These are phyloP conservation scores for Tylopilus felleus DNA, from an alignment of 768 basidiomycete genomes.

Conservation along the genomic window DNA sequence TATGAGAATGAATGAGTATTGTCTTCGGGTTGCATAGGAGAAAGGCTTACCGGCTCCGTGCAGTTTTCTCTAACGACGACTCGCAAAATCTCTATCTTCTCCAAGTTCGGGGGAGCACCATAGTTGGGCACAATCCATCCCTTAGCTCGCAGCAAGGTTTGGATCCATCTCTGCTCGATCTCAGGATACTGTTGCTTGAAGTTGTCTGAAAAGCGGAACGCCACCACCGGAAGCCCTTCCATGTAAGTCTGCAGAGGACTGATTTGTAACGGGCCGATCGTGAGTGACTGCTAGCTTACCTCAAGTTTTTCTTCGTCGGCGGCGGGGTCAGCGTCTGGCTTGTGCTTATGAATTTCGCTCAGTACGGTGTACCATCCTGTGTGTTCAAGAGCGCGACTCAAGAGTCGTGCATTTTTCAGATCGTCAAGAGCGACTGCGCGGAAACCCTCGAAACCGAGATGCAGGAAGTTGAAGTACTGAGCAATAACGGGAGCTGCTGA, in stretches of 20 bases:
- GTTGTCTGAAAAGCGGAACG: constrained; percentile 53
- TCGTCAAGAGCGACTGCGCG: constrained; percentile 45
- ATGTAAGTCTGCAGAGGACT: constrained; percentile 36
- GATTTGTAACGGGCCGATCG: neutral
- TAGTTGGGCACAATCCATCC: constrained; percentile 64
- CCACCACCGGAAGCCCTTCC: constrained; percentile 51
- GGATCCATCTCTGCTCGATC: constrained; percentile 58
- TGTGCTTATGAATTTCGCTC: constrained; percentile 52
- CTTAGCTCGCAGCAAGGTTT: constrained; percentile 44
- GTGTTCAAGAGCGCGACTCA: constrained; percentile 59
- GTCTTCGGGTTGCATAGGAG: constrained; percentile 21
- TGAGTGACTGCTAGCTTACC: constrained; percentile 33
- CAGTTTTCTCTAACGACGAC: constrained; percentile 59
- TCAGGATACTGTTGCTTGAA: constrained; percentile 52
- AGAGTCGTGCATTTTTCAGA: constrained; percentile 59
- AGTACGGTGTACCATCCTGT: constrained; percentile 51
- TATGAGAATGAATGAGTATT: constrained; percentile 30
- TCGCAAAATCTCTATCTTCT: constrained; percentile 55
- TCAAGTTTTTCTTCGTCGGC: constrained; percentile 55
- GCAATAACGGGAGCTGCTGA: constrained; percentile 59
- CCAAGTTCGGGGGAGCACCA: constrained; percentile 50
- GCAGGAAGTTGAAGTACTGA: constrained; percentile 63
- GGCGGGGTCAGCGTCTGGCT: constrained; percentile 32
- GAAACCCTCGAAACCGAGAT: constrained; percentile 57
- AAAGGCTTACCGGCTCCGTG: constrained; percentile 43